Evolutionary conservation across 2,329 filamentous ascomycete species (phyloP).

Genomic region (Hortaea sp.): DNA sequence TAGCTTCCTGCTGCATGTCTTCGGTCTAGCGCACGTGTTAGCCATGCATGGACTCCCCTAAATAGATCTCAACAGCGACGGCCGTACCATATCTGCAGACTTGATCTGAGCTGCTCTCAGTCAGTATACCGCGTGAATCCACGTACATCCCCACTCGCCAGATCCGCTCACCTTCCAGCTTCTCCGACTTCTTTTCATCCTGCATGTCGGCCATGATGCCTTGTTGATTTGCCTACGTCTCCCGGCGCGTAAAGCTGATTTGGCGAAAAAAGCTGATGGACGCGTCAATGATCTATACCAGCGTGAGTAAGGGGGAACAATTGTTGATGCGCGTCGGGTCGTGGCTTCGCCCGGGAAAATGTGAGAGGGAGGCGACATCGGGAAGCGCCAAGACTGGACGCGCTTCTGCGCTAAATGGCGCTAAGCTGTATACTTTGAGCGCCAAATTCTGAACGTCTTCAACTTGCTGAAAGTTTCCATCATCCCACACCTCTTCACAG

Average conservation of each 20-base stretch:
- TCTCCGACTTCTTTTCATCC: conserved; percentile 39
- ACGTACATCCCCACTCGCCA: no score
- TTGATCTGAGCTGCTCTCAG: conserved; percentile 73
- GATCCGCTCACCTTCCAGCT: conserved; percentile 57
- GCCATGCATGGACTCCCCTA: no score
- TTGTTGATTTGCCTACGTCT: background rate
- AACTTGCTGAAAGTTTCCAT: conserved; percentile 5
- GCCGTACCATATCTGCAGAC: conserved; percentile 89
- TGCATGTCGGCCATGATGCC: conserved; percentile 18
- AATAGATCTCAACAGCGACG: no score
- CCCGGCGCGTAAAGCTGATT: background rate
- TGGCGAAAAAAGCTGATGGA: background rate
- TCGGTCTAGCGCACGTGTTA: conserved; percentile 55
- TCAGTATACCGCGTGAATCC: conserved; percentile 6
- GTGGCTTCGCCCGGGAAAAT: background rate
- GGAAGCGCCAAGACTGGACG: conserved; percentile 2
- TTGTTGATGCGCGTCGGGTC: background rate
- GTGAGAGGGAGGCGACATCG: background rate
- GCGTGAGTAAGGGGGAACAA: background rate
- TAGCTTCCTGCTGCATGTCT: conserved; percentile 91
- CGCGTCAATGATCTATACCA: background rate
- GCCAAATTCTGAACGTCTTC: conserved; percentile 1
- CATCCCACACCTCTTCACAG: background rate
- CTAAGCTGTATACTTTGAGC: background rate
- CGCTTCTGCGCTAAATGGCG: no score